Percentiles rank a stretch among this genome's conserved stretches.
These are phyloP conservation scores for Rubia tinctorum DNA, from an alignment of 305 asterid species.

Conservation along the genomic window DNA sequence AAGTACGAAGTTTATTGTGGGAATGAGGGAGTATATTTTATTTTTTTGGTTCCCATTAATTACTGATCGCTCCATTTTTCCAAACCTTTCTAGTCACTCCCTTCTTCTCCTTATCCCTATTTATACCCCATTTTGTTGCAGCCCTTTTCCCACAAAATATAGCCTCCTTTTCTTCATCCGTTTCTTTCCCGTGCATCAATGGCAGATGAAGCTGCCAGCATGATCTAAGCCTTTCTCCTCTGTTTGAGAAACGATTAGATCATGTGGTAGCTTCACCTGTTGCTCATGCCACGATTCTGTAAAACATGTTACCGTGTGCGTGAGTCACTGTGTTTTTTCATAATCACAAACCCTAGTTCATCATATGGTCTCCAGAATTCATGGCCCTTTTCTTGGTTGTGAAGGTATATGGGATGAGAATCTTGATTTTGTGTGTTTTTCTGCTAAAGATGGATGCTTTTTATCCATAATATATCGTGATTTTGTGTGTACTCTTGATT, in stretches of 20 bases:
- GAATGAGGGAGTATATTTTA: too few species aligned
- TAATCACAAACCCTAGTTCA: conserved; percentile 28
- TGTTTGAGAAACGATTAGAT: conserved; percentile 56
- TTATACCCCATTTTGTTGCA: conserved; percentile 45
- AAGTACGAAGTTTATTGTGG: too few species aligned
- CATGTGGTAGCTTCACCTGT: conserved; percentile 96
- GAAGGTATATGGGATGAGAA: conserved; percentile 18
- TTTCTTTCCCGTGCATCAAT: conserved; percentile 36
- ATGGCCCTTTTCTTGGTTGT: not conserved
- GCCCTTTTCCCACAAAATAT: conserved; percentile 14
- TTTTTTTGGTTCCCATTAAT: conserved; percentile 34
- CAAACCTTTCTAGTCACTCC: conserved; percentile 31
- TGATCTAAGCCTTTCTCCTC: conserved; percentile 68
- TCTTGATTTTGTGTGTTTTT: not conserved
- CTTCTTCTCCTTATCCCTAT: conserved; percentile 51
- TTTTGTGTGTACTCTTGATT: not conserved
- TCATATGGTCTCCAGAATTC: conserved; percentile 2
- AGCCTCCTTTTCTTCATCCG: not conserved
- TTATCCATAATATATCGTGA: not conserved
- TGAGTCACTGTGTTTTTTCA: not conserved
- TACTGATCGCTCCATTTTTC: conserved; percentile 16
- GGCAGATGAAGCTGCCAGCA: conserved; percentile 99
- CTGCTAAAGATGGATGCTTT: not conserved
- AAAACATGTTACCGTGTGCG: not conserved
- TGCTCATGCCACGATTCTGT: conserved; percentile 40